A percentile compares a stretch with the other conserved stretches of the same genome.
Conservation (phyloP, 2,329 filamentous ascomycete species). For the Exophiala sideris region DNA sequence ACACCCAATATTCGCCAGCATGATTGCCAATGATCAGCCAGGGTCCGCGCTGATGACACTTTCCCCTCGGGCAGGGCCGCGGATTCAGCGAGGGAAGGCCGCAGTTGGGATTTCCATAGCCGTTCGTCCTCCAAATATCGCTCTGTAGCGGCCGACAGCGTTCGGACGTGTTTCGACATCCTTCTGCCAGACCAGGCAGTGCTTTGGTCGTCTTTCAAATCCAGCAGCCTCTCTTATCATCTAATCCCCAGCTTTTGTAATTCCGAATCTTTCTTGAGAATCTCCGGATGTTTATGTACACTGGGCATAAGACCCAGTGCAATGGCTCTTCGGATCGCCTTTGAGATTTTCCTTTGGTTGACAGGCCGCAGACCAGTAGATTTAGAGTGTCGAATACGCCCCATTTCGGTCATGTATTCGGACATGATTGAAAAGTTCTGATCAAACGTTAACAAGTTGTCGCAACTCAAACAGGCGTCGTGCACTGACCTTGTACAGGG, state of each 20-base stretch:
- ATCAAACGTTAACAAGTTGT: constrained; percentile 18
- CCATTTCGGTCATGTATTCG: constrained; percentile 80
- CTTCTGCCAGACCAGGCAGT: too few relatives aligned
- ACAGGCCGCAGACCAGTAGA: constrained; percentile 77
- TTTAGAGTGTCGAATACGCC: constrained; percentile 73
- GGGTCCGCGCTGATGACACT: too few relatives aligned
- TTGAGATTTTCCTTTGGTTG: constrained; percentile 91
- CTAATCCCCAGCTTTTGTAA: background rate
- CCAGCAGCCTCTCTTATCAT: background rate
- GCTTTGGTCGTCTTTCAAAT: too few relatives aligned
- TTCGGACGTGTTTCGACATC: too few relatives aligned
- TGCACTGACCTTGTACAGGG: constrained; percentile 75
- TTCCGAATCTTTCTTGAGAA: constrained; percentile 50
- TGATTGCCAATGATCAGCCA: too few relatives aligned
- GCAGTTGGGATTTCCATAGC: too few relatives aligned
- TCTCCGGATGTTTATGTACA: constrained; percentile 82
- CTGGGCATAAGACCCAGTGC: constrained; percentile 90
- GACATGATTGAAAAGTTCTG: constrained; percentile 92
- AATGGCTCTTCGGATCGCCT: constrained; percentile 83
- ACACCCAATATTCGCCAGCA: too few relatives aligned
- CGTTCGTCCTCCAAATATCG: too few relatives aligned
- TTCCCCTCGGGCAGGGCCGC: too few relatives aligned
- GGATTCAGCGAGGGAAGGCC: too few relatives aligned
- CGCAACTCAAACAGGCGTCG: background rate
- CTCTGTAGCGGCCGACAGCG: too few relatives aligned